These are phyloP conservation scores for Gleditsia sinensis DNA, from an alignment of 306 rosid species.

Conservation along the genomic window DNA sequence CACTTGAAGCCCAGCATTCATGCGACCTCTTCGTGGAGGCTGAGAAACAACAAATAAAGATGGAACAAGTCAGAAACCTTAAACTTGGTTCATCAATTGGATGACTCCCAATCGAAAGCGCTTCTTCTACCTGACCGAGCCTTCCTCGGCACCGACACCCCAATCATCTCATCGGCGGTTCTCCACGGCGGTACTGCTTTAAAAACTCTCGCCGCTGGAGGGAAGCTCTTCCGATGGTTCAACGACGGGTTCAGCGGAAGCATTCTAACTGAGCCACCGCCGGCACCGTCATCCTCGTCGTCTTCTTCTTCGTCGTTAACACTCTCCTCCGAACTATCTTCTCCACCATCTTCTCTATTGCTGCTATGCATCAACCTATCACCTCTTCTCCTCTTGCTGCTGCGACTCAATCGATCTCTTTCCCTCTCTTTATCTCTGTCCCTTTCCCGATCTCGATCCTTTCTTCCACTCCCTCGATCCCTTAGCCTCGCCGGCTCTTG, in stretches of 20 bases:
- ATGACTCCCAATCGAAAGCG: neutral
- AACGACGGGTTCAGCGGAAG: constrained; percentile 76
- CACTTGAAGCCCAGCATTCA: constrained; percentile 78
- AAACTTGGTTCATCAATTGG: neutral
- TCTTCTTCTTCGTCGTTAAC: constrained; percentile 84
- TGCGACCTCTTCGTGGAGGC: constrained; percentile 93
- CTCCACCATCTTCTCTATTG: constrained; percentile 76
- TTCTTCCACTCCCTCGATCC: constrained; percentile 82
- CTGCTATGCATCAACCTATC: constrained; percentile 81
- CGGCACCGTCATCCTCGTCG: constrained; percentile 61
- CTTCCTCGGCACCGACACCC: constrained; percentile 84
- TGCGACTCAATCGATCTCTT: constrained; percentile 80
- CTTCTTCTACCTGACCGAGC: constrained; percentile 86
- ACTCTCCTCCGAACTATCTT: constrained; percentile 88
- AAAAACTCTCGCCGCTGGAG: constrained; percentile 72
- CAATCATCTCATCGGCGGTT: constrained; percentile 96
- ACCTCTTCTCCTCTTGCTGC: constrained; percentile 75
- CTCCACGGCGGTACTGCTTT: constrained; percentile 80
- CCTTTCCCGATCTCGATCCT: constrained; percentile 70
- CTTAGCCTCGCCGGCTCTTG: constrained; percentile 82
- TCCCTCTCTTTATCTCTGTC: constrained; percentile 70
- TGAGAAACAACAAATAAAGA: constrained; percentile 34
- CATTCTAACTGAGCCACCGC: constrained; percentile 74
- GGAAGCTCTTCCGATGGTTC: constrained; percentile 81
- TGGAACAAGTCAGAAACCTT: constrained; percentile 13